Evolutionary conservation across 257 asterid genomes (phyloP).

Genomic region (Nicotiana benthamiana): DNA sequence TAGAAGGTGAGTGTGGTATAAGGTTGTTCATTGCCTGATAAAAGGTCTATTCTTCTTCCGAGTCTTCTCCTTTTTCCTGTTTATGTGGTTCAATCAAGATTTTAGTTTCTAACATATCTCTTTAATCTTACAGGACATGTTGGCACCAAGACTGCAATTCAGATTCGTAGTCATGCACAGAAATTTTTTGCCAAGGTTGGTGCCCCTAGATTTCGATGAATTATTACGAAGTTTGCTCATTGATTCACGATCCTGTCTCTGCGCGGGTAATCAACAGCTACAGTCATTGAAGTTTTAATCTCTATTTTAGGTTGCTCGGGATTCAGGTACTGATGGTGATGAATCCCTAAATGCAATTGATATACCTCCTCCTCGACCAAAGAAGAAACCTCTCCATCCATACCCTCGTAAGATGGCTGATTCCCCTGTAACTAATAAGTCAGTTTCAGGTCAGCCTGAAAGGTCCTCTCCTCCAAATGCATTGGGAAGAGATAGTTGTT

Average conservation of each 20-base stretch:
- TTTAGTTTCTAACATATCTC: constrained; percentile 5
- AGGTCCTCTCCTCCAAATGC: constrained; percentile 19
- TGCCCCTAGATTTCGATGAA: background rate
- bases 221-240: background rate
- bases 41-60: constrained; percentile 8
- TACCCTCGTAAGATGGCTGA: constrained; percentile 66
- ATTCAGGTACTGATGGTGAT: constrained; percentile 40
- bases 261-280: background rate
- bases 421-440: constrained; percentile 10
- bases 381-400: constrained; percentile 78
- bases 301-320: constrained; percentile 40
- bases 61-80: background rate
- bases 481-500: constrained; percentile 35
- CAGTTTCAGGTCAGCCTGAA: constrained; percentile 23
- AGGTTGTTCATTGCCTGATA: constrained; percentile 15
- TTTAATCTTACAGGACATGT: constrained; percentile 50
- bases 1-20: constrained; percentile 57
- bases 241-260: background rate
- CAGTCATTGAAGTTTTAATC: constrained; percentile 2
- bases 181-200: constrained; percentile 71
- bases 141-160: constrained; percentile 77
- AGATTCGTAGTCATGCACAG: constrained; percentile 93
- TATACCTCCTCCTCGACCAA: constrained; percentile 96
- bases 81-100: background rate
- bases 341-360: constrained; percentile 42